Percentiles rank a stretch among this genome's conserved stretches.
phyloP scores from a whole-genome alignment of 768 basidiomycete genomes.

The Auricularia heimuer region DNA sequence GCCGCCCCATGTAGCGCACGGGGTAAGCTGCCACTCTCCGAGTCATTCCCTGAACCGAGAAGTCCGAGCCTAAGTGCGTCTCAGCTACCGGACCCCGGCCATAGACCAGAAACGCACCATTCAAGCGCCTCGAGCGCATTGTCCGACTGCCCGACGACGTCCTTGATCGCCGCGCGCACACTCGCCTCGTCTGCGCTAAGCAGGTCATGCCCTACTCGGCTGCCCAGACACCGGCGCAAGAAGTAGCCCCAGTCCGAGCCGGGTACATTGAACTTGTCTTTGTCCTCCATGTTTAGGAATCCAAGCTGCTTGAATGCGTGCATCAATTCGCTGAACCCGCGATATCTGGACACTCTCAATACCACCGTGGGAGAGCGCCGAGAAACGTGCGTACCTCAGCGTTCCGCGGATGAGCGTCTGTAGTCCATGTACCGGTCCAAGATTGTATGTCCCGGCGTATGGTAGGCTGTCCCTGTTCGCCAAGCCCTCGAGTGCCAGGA shows the following conservation, averaged over 20 bases:
- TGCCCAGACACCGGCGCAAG: background rate
- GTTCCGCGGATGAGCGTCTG: constrained; percentile 77
- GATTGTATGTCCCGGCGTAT: constrained; percentile 57
- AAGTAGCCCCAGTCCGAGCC: background rate
- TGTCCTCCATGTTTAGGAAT: constrained; percentile 37
- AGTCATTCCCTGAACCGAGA: background rate
- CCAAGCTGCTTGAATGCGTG: constrained; percentile 63
- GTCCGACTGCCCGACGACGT: background rate
- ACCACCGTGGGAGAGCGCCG: too few species aligned
- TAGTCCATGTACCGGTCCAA: constrained; percentile 33
- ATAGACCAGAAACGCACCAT: constrained; percentile 9
- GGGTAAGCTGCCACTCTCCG: background rate
- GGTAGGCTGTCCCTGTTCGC: constrained; percentile 75
- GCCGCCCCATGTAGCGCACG: constrained; percentile 10
- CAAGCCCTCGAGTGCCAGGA: constrained; percentile 67
- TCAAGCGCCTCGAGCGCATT: constrained; percentile 16
- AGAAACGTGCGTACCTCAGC: constrained; percentile 40
- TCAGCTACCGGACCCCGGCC: too few species aligned
- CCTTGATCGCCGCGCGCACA: constrained; percentile 2
- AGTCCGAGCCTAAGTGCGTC: background rate
- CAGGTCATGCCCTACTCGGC: background rate
- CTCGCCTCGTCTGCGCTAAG: background rate
- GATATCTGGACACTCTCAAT: constrained; percentile 44
- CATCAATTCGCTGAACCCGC: constrained; percentile 70
- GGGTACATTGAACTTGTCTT: background rate